Evolutionary conservation across 2,329 filamentous ascomycete genomes (phyloP).

Genomic region (Apiospora hydei): DNA sequence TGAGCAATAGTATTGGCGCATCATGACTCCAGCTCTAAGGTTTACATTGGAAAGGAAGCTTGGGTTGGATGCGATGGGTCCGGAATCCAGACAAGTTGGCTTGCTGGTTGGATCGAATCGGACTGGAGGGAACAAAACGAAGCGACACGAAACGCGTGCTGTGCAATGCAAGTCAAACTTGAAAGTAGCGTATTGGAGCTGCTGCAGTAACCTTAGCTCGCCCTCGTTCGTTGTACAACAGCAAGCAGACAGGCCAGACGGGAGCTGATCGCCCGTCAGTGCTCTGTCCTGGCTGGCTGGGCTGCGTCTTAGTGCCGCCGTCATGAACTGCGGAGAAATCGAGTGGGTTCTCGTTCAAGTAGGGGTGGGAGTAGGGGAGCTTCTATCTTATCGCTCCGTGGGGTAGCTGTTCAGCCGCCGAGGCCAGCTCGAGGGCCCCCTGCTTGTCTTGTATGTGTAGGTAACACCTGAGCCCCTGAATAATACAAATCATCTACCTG

Average conservation of each 20-base stretch:
- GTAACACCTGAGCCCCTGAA: background rate
- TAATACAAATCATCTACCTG: background rate
- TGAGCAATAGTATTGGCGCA: slow-evolving; percentile 23
- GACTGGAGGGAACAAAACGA: slow-evolving; percentile 14
- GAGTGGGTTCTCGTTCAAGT: background rate
- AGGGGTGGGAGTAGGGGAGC: slow-evolving; percentile 14
- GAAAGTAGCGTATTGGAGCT: slow-evolving; percentile 15
- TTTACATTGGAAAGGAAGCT: slow-evolving; percentile 19
- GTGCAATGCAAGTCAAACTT: slow-evolving; percentile 1
- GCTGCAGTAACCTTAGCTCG: background rate
- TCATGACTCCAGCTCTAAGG: slow-evolving; percentile 22
- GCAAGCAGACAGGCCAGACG: background rate
- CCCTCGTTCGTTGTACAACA: background rate
- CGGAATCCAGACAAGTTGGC: background rate
- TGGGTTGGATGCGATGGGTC: slow-evolving; percentile 1
- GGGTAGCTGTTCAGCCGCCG: slow-evolving; percentile 25
- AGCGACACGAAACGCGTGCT: slow-evolving; percentile 16
- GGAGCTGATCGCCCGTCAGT: background rate
- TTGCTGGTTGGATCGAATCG: slow-evolving; percentile 11
- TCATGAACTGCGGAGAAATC: slow-evolving; percentile 11
- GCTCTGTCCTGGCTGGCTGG: background rate
- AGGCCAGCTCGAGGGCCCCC: slow-evolving; percentile 22
- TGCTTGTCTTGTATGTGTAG: background rate
- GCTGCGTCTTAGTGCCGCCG: background rate
- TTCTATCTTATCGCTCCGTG: slow-evolving; percentile 40